phyloP scores from a whole-genome alignment of 352 stramenopile genomes.

The Aphanomyces cochlioides region DNA sequence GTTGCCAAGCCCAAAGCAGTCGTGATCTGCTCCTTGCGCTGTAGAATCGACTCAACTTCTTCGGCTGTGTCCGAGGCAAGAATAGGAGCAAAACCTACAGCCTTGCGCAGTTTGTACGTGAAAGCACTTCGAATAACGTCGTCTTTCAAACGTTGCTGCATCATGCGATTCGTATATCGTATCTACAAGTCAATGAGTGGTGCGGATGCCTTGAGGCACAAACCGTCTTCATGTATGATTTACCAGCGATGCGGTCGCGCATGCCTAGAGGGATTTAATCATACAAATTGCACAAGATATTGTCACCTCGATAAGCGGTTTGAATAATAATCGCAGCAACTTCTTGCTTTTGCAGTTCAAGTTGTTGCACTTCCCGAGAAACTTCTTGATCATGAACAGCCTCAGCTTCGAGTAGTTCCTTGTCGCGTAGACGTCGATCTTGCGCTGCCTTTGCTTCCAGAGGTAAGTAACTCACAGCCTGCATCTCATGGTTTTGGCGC shows the following conservation, averaged over 20 bases:
- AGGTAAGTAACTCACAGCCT: constrained; percentile 12
- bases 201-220: neutral
- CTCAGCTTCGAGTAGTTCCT: neutral
- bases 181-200: neutral
- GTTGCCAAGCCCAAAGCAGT: constrained; percentile 7
- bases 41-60: neutral
- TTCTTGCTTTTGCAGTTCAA: constrained; percentile 12
- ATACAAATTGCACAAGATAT: neutral
- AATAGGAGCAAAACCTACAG: constrained; percentile 13
- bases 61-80: constrained; percentile 22
- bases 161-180: constrained; percentile 21
- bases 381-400: neutral
- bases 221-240: constrained; percentile 28
- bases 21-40: constrained; percentile 15
- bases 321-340: constrained; percentile 22
- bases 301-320: constrained; percentile 22
- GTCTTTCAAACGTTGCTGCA: constrained; percentile 27
- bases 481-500: constrained; percentile 22
- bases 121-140: constrained; percentile 17
- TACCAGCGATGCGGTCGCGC: constrained; percentile 10
- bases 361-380: neutral
- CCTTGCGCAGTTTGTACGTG: constrained; percentile 28
- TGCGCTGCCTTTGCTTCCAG: constrained; percentile 13
- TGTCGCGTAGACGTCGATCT: constrained; percentile 3
- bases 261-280: constrained; percentile 2